Conservation (phyloP, 176 grass and related monocot genomes). For the Pontederia crassipes region DNA sequence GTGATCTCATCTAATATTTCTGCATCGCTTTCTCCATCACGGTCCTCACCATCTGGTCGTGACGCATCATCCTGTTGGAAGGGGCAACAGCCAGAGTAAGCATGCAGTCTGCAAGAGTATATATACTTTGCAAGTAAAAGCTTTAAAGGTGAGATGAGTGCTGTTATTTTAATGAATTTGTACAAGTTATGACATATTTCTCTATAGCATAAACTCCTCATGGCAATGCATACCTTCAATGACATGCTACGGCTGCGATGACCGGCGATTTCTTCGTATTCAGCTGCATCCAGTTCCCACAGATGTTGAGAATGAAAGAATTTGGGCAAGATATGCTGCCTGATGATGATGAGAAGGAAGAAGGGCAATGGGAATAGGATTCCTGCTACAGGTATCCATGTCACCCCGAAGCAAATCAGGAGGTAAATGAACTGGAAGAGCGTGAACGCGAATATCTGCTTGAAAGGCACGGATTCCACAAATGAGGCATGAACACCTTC, state of each 20-base stretch:
- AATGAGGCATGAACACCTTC: slow-evolving; percentile 86
- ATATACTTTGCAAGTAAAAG: neutral
- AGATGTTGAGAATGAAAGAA: slow-evolving; percentile 52
- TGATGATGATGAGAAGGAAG: slow-evolving; percentile 75
- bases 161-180: neutral
- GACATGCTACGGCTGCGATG: slow-evolving; percentile 15
- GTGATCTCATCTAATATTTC: slow-evolving; percentile 84
- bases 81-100: neutral
- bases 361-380: slow-evolving; percentile 80
- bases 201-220: neutral
- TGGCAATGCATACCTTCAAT: slow-evolving; percentile 20
- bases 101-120: too few relatives aligned
- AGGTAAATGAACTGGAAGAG: slow-evolving; percentile 76
- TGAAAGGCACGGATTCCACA: slow-evolving; percentile 54
- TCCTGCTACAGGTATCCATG: slow-evolving; percentile 85
- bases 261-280: slow-evolving; percentile 79
- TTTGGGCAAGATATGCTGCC: slow-evolving; percentile 70
- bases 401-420: slow-evolving; percentile 77
- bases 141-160: neutral
- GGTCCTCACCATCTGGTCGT: slow-evolving; percentile 15
- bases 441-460: slow-evolving; percentile 45
- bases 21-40: slow-evolving; percentile 30
- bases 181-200: neutral
- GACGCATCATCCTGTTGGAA: slow-evolving; percentile 36
- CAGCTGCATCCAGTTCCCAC: slow-evolving; percentile 73